Conservation (phyloP, 2,329 filamentous ascomycete species). For the Akanthomyces muscarius region DNA sequence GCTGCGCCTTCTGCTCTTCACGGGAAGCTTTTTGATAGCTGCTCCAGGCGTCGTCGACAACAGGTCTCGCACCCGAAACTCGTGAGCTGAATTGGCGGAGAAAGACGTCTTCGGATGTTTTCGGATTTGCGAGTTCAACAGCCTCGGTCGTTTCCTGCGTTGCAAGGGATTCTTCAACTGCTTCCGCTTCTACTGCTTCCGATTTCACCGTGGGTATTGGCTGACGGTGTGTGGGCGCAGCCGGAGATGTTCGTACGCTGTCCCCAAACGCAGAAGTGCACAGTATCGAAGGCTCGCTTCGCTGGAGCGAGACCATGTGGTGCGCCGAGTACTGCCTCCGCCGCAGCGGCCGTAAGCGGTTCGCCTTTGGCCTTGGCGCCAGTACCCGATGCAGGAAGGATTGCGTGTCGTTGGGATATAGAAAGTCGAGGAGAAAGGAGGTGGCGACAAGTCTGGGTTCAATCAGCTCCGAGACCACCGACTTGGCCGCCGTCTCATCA, state of each 20-base stretch:
- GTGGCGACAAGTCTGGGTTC: constrained; percentile 39
- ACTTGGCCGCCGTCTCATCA: constrained; percentile 20
- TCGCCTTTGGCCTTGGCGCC: constrained; percentile 6
- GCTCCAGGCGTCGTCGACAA: constrained; percentile 32
- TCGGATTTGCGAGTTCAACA: background rate
- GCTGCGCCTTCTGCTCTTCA: constrained; percentile 27
- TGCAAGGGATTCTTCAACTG: background rate
- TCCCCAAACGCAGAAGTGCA: background rate
- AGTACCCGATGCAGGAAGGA: constrained; percentile 37
- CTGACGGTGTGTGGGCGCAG: background rate
- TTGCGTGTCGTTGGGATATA: constrained; percentile 47
- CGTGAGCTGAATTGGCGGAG: background rate
- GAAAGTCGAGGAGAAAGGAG: constrained; percentile 51
- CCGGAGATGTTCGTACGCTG: background rate
- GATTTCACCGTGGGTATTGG: background rate
- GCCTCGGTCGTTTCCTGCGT: background rate
- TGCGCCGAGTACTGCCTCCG: constrained; percentile 14
- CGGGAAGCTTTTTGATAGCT: constrained; percentile 37
- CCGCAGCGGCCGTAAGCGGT: constrained; percentile 3
- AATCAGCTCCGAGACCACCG: constrained; percentile 20
- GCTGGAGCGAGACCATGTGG: constrained; percentile 6
- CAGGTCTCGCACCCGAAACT: background rate
- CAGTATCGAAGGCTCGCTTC: background rate
- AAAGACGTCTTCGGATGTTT: background rate
- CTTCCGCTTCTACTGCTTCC: background rate